Evolutionary conservation across 2,329 filamentous ascomycete genomes (phyloP).

Genomic region (Penicillium sp.): DNA sequence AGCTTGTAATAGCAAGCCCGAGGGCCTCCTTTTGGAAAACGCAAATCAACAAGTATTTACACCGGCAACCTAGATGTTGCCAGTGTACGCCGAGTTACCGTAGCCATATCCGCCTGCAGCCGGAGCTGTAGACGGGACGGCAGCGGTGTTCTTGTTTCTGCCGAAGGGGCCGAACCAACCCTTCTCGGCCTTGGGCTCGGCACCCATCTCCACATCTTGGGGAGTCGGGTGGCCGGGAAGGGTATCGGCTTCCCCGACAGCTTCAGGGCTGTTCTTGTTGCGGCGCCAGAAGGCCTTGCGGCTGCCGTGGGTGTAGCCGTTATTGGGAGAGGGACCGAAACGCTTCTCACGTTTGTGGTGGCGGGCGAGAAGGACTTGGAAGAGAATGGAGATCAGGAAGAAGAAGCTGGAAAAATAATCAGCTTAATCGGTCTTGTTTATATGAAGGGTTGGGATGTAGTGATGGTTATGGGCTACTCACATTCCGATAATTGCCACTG

Average conservation of each 20-base stretch:
- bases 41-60: background rate
- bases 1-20: background rate
- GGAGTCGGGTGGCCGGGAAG: constrained; percentile 44
- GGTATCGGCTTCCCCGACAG: constrained; percentile 30
- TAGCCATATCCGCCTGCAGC: constrained; percentile 31
- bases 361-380: constrained; percentile 67
- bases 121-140: constrained; percentile 4
- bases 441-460: background rate
- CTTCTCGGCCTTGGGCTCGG: constrained; percentile 20
- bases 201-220: constrained; percentile 36
- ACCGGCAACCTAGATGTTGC: constrained; percentile 24
- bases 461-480: constrained; percentile 45
- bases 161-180: constrained; percentile 23
- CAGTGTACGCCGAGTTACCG: constrained; percentile 34
- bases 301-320: constrained; percentile 66
- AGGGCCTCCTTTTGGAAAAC: background rate
- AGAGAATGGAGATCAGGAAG: constrained; percentile 69
- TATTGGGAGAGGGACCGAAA: constrained; percentile 64
- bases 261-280: constrained; percentile 46
- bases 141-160: constrained; percentile 23
- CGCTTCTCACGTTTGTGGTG: constrained; percentile 73
- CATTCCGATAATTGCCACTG: constrained; percentile 75
- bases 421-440: background rate
- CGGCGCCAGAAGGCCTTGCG: constrained; percentile 42
- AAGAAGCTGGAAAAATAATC: constrained; percentile 56